Evolutionary conservation across 1,284 basidiomycete species (phyloP).

Genomic region (Puccinia coronata): DNA sequence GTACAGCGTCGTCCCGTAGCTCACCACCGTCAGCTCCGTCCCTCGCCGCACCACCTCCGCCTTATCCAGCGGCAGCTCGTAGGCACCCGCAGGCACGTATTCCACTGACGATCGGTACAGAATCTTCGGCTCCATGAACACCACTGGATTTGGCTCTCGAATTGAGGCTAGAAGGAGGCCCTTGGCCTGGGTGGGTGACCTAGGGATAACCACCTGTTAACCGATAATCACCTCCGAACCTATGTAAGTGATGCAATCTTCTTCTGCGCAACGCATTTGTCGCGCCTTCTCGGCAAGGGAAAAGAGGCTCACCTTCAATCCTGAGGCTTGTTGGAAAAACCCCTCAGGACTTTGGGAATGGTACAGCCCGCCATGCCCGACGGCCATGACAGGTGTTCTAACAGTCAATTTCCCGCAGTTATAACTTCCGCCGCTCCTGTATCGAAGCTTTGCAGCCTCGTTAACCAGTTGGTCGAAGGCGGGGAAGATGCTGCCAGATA

Average conservation of each 20-base stretch:
- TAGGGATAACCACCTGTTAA: slow-evolving; percentile 77
- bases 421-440: slow-evolving; percentile 81
- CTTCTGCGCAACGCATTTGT: neutral
- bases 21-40: too few relatives aligned
- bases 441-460: slow-evolving; percentile 89
- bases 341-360: slow-evolving; percentile 93
- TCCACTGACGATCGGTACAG: slow-evolving; percentile 86
- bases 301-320: slow-evolving; percentile 70
- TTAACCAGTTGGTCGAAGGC: slow-evolving; percentile 83
- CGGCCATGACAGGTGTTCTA: slow-evolving; percentile 82
- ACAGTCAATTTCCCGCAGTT: slow-evolving; percentile 82
- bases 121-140: slow-evolving; percentile 93
- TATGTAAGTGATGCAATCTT: neutral
- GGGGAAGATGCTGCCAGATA: slow-evolving; percentile 40
- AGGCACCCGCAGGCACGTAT: slow-evolving; percentile 87
- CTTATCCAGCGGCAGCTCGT: slow-evolving; percentile 72
- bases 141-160: slow-evolving; percentile 85
- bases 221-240: neutral
- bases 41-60: slow-evolving; percentile 76
- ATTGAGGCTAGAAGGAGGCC: slow-evolving; percentile 81
- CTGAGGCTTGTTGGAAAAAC: slow-evolving; percentile 86
- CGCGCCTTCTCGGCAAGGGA: neutral
- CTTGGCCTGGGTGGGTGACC: slow-evolving; percentile 91
- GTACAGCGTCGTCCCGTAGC: slow-evolving; percentile 90
- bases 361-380: slow-evolving; percentile 89